Evolutionary conservation across 2,329 filamentous ascomycete species (phyloP), one percentile per base, ranked within the genome.

Genomic region (Cladosporium sp.): DNA sequence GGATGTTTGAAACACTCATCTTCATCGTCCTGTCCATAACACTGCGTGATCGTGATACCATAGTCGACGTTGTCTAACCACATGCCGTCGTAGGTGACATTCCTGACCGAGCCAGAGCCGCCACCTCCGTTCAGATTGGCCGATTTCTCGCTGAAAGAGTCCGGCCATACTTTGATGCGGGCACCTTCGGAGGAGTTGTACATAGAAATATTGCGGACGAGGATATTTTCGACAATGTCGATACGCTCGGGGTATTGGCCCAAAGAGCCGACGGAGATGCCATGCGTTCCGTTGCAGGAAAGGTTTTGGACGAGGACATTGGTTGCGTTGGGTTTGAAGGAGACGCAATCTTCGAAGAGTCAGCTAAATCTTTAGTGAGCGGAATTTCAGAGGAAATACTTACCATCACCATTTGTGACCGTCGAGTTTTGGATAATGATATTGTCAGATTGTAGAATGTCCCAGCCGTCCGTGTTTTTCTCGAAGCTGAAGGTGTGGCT

Each of bases 241-340:
- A 69, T 75, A 2, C 63, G 56, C 9, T 67, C 72, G 0, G 73
- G 66, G 55, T 79, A 81, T 64, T 82, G 80, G 0, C 77, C 80
- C 40, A 83, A 77, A 28, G 74, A 85, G 16, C 38, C 38, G 18
- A 86, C 82, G 4, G 79, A 83, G 58, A 87, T 86, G 38, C 84
- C 84, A 61, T 87, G 84, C 2, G 81, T 85, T 31, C 82, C 82
- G 60, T 83, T 83, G 68, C 84, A 87, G 54, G 72, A 69, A 2
- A 87, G 71, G 56, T 82, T 81, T 63, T 86, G 82, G 4, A 86
- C 77, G 1, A 86, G 66, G 9, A 86, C 79, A 56, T 85, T 77
- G 43, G 82, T 86, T 60, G 77, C 82, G 65, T 86, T 87, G 18
- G 83, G 83, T 67, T 87, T 87, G 38, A 41, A 41, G 7, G 14